These are phyloP conservation scores for Scedosporium minutisporum DNA, from an alignment of 2,329 filamentous ascomycete genomes.

Conservation along the genomic window DNA sequence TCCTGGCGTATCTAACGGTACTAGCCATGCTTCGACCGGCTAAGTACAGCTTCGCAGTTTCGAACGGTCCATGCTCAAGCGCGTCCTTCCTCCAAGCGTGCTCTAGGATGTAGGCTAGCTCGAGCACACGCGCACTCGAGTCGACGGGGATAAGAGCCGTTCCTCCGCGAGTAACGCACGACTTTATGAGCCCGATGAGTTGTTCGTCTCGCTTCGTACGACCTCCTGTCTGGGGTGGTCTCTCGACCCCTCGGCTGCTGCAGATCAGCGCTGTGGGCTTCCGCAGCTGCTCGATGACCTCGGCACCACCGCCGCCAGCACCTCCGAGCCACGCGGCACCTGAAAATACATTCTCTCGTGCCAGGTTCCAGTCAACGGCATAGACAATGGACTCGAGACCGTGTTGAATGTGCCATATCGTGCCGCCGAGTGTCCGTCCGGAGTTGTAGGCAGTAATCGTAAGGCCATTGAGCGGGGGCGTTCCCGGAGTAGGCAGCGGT, in stretches of 20 bases:
- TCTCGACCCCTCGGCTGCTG: slow-evolving; percentile 72
- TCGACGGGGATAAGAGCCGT: slow-evolving; percentile 91
- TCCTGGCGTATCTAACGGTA: slow-evolving; percentile 82
- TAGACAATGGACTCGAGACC: slow-evolving; percentile 95
- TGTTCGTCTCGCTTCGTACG: slow-evolving; percentile 77
- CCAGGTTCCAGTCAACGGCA: slow-evolving; percentile 96
- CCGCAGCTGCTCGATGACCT: slow-evolving; percentile 86
- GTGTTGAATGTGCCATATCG: slow-evolving; percentile 98
- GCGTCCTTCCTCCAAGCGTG: slow-evolving; percentile 74
- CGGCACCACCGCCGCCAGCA: slow-evolving; percentile 67
- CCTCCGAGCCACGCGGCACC: slow-evolving; percentile 91
- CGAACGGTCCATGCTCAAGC: slow-evolving; percentile 39
- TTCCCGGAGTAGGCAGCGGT: slow-evolving; percentile 76
- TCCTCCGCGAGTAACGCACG: slow-evolving; percentile 71
- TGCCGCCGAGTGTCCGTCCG: slow-evolving; percentile 89
- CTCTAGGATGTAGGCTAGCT: slow-evolving; percentile 85
- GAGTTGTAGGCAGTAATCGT: slow-evolving; percentile 96
- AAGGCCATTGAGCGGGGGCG: slow-evolving; percentile 78
- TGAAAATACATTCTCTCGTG: slow-evolving; percentile 87
- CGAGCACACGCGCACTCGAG: slow-evolving; percentile 87
- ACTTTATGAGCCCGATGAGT: slow-evolving; percentile 70
- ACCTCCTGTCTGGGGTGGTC: slow-evolving; percentile 59
- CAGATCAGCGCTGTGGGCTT: slow-evolving; percentile 92
- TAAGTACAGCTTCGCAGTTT: slow-evolving; percentile 59
- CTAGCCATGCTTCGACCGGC: slow-evolving; percentile 80